Conservation (phyloP, 495 filamentous ascomycete genomes). For the Lasiosphaeria hispida region DNA sequence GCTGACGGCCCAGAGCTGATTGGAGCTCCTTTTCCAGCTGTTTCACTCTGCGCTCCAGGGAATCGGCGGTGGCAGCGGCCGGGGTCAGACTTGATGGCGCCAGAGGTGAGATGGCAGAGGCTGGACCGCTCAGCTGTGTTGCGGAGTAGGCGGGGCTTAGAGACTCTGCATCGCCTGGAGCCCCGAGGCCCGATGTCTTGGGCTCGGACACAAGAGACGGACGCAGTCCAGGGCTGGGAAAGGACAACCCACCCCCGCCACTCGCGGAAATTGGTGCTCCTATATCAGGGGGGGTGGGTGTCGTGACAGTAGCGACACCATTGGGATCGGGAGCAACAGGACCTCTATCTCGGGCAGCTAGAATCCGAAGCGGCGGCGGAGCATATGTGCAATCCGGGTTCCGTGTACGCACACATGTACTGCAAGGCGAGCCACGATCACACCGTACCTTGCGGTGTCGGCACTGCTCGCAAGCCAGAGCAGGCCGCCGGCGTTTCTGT, state of each 20-base stretch:
- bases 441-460: slow-evolving; percentile 6
- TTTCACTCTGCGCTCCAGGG: slow-evolving; percentile 3
- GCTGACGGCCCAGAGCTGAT: not conserved
- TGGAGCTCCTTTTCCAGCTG: slow-evolving; percentile 2
- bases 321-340: not conserved
- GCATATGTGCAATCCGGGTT: not conserved
- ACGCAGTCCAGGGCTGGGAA: too few relatives aligned
- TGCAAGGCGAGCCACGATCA: slow-evolving; percentile 1
- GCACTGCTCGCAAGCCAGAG: slow-evolving; percentile 10
- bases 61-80: not conserved
- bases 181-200: too few relatives aligned
- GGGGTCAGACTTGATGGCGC: not conserved
- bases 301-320: not conserved
- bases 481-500: slow-evolving; percentile 5
- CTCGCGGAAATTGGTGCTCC: too few relatives aligned
- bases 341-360: not conserved
- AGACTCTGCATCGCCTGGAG: too few relatives aligned
- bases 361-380: not conserved
- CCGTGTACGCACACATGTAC: not conserved
- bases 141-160: not conserved
- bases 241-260: too few relatives aligned
- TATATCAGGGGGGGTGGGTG: not conserved
- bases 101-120: not conserved
- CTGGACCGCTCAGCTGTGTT: not conserved
- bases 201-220: too few relatives aligned